phyloP scores from a whole-genome alignment of 306 rosid species.

The Malus sieversii region DNA sequence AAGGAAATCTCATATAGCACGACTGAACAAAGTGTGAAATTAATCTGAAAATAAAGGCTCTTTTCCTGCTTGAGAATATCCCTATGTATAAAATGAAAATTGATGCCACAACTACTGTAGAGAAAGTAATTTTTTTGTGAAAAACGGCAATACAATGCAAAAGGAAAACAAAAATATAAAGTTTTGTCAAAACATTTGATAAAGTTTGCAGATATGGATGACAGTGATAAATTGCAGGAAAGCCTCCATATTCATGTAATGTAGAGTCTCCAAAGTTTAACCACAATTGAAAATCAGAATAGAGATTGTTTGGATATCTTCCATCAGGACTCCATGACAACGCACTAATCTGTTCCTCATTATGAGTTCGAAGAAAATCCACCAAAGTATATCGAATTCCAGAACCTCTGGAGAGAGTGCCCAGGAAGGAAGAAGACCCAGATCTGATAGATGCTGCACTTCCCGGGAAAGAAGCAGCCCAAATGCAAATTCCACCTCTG shows the following conservation, averaged over 20 bases:
- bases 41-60: background rate
- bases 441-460: constrained; percentile 78
- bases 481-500: constrained; percentile 75
- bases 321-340: constrained; percentile 97
- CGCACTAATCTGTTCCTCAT: constrained; percentile 72
- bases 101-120: no score
- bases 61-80: background rate
- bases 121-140: background rate
- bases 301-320: constrained; percentile 64
- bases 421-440: constrained; percentile 62
- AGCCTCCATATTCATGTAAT: background rate
- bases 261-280: background rate
- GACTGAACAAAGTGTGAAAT: background rate
- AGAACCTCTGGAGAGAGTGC: constrained; percentile 77
- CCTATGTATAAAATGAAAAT: background rate
- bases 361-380: constrained; percentile 66
- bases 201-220: background rate
- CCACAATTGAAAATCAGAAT: background rate
- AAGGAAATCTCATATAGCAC: constrained; percentile 34
- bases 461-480: constrained; percentile 95
- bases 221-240: background rate
- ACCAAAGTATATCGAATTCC: constrained; percentile 71
- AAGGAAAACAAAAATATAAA: background rate
- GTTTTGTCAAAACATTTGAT: background rate
- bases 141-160: background rate